Evolutionary conservation across 2,329 filamentous ascomycete species (phyloP).

Genomic region (Aureobasidium lini): DNA sequence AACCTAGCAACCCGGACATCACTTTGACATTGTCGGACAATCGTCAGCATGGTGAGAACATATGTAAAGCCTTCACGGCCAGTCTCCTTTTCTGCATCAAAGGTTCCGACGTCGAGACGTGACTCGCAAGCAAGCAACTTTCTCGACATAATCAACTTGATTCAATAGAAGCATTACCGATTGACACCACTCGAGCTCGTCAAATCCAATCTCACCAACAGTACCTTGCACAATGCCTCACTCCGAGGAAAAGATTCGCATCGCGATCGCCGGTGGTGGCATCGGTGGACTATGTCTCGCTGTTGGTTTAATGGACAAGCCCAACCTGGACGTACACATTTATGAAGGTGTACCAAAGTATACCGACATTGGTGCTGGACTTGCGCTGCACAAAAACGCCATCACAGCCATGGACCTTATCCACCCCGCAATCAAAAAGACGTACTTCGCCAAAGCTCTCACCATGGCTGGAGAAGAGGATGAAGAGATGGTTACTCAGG

Average conservation of each 20-base stretch:
- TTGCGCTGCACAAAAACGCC: constrained; percentile 47
- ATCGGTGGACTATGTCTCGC: constrained; percentile 45
- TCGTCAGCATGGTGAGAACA: not conserved
- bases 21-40: not conserved
- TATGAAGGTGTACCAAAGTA: constrained; percentile 44
- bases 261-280: constrained; percentile 45
- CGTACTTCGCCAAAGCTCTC: constrained; percentile 43
- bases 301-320: constrained; percentile 37
- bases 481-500: constrained; percentile 27
- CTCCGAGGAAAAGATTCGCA: constrained; percentile 24
- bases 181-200: too few relatives aligned
- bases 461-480: constrained; percentile 36
- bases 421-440: constrained; percentile 31
- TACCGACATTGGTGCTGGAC: constrained; percentile 42
- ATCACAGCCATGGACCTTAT: constrained; percentile 40
- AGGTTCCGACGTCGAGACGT: not conserved
- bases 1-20: constrained; percentile 4
- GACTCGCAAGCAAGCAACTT: not conserved
- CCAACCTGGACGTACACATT: constrained; percentile 39
- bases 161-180: not conserved
- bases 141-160: not conserved
- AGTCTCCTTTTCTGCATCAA: not conserved
- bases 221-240: constrained; percentile 12
- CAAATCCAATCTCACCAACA: not conserved
- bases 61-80: not conserved